These are phyloP conservation scores for Arthromyces matolae DNA, from an alignment of 768 basidiomycete species.

Conservation along the genomic window DNA sequence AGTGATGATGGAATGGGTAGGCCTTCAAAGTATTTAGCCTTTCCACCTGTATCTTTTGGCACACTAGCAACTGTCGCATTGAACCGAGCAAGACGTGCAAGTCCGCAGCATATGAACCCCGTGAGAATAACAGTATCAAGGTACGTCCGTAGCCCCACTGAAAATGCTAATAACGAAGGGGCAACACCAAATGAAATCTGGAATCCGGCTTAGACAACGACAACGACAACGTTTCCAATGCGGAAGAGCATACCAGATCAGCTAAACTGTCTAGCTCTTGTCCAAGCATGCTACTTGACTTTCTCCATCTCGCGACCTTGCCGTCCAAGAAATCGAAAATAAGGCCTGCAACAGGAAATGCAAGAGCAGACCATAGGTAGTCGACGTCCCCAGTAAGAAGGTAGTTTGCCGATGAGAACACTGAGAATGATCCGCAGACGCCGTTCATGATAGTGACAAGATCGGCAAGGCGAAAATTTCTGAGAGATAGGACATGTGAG, in stretches of 20 bases:
- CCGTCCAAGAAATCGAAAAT: conserved; percentile 98
- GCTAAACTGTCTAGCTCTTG: conserved; percentile 97
- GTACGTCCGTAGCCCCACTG: conserved; percentile 85
- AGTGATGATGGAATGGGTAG: conserved; percentile 94
- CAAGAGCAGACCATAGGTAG: conserved; percentile 83
- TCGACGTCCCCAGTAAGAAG: conserved; percentile 73
- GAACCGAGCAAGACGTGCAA: conserved; percentile 95
- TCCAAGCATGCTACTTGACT: conserved; percentile 91
- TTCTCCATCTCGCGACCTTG: conserved; percentile 96
- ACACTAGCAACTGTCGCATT: conserved; percentile 96
- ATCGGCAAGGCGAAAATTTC: conserved; percentile 97
- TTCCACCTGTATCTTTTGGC: conserved; percentile 83
- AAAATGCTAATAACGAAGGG: conserved; percentile 89
- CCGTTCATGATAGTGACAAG: conserved; percentile 99
- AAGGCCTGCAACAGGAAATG: conserved; percentile 87
- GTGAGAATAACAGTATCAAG: conserved; percentile 87
- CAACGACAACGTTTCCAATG: background rate
- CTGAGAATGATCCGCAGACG: conserved; percentile 92
- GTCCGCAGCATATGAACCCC: conserved; percentile 91
- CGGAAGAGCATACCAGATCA: conserved; percentile 66
- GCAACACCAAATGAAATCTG: conserved; percentile 98
- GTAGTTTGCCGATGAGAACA: conserved; percentile 91
- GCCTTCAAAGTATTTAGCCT: conserved; percentile 94
- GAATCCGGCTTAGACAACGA: conserved; percentile 5
- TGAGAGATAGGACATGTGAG: conserved; percentile 28